phyloP scores from a whole-genome alignment of 148 eudicot genomes.

The Camellia lanceoleosa region DNA sequence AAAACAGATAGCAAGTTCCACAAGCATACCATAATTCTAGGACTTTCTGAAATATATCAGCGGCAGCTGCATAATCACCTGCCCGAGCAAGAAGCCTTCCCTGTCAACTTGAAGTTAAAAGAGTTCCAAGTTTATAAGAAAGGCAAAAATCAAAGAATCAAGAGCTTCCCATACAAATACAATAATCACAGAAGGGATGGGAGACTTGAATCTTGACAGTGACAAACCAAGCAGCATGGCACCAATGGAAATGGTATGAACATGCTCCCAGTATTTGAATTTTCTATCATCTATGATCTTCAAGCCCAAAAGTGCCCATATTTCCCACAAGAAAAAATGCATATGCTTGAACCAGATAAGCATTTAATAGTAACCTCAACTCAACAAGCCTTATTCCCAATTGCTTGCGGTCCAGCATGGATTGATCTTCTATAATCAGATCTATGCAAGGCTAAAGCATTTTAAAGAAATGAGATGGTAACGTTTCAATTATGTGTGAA shows the following conservation, averaged over 20 bases:
- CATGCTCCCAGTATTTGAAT: neutral
- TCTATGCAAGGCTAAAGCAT: neutral
- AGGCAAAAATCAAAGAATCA: slow-evolving; percentile 12
- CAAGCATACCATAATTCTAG: slow-evolving; percentile 71
- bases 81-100: slow-evolving; percentile 97
- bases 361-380: neutral
- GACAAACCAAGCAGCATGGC: neutral
- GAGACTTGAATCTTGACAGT: neutral
- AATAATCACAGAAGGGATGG: neutral
- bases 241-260: neutral
- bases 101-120: slow-evolving; percentile 91
- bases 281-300: slow-evolving; percentile 1
- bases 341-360: neutral
- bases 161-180: neutral
- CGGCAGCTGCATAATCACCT: slow-evolving; percentile 81
- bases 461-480: neutral
- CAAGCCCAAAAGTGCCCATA: neutral
- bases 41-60: slow-evolving; percentile 68
- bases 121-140: slow-evolving; percentile 49
- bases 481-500: neutral
- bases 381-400: neutral
- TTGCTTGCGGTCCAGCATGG: neutral
- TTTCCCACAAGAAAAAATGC: neutral
- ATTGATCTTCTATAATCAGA: neutral
- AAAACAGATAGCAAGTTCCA: slow-evolving; percentile 14